Evolutionary conservation across 371 early-diverging fungal genomes (phyloP).

Genomic region (Zopfochytrium polystomum): DNA sequence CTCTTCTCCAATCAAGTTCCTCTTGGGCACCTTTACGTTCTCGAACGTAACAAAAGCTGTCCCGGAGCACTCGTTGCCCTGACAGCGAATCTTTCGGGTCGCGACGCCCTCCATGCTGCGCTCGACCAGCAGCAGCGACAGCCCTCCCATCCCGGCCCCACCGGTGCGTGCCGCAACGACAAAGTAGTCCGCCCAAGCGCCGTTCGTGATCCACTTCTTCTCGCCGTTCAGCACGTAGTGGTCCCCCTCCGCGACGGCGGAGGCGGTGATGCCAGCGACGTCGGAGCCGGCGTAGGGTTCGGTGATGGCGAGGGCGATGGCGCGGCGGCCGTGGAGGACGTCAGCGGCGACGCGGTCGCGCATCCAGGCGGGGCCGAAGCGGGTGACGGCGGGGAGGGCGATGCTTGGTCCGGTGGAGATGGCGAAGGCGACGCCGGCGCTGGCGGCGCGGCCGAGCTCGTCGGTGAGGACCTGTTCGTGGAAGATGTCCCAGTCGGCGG

Average conservation of each 20-base stretch:
- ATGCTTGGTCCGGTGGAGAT: constrained; percentile 27
- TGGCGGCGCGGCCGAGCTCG: constrained; percentile 27
- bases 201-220: constrained; percentile 48
- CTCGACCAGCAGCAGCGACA: constrained; percentile 38
- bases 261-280: too few relatives aligned
- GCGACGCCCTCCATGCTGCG: constrained; percentile 36
- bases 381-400: constrained; percentile 44
- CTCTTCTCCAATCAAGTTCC: constrained; percentile 43
- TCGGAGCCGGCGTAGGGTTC: constrained; percentile 44
- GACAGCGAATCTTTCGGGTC: constrained; percentile 56
- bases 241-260: too few relatives aligned
- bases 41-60: constrained; percentile 46
- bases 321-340: constrained; percentile 36
- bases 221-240: constrained; percentile 49
- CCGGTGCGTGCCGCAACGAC: constrained; percentile 45
- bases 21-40: constrained; percentile 44
- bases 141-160: constrained; percentile 39
- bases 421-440: constrained; percentile 13
- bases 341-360: constrained; percentile 31
- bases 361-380: constrained; percentile 32
- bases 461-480: constrained; percentile 37
- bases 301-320: constrained; percentile 41
- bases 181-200: constrained; percentile 37
- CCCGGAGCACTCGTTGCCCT: constrained; percentile 26
- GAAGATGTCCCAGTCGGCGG: constrained; percentile 40